Evolutionary conservation across 1,284 basidiomycete species (phyloP).

Genomic region (Pascua guehoae): DNA sequence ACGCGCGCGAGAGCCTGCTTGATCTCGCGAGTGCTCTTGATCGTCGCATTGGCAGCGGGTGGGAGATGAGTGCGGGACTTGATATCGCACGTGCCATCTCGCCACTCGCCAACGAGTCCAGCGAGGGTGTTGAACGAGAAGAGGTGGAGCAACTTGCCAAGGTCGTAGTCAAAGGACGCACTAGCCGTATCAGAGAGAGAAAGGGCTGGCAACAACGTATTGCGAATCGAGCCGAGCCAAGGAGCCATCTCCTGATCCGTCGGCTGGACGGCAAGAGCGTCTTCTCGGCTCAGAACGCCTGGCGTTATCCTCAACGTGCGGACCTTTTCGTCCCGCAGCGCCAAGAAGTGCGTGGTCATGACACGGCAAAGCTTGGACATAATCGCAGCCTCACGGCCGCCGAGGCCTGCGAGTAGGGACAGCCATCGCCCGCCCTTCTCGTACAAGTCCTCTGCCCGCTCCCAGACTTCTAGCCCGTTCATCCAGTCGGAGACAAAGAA

Average conservation of each 20-base stretch:
- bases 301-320: background rate
- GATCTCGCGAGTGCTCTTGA: constrained; percentile 51
- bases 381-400: constrained; percentile 65
- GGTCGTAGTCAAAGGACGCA: constrained; percentile 77
- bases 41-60: constrained; percentile 38
- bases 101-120: constrained; percentile 94
- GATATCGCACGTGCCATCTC: constrained; percentile 57
- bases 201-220: constrained; percentile 80
- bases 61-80: constrained; percentile 29
- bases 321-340: constrained; percentile 26
- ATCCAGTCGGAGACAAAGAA: constrained; percentile 88
- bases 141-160: constrained; percentile 78
- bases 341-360: constrained; percentile 54
- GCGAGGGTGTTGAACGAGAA: constrained; percentile 78
- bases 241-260: constrained; percentile 40
- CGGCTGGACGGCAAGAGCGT: constrained; percentile 21
- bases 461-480: constrained; percentile 65
- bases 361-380: constrained; percentile 62
- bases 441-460: constrained; percentile 61
- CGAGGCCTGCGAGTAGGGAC: constrained; percentile 68
- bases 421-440: constrained; percentile 61
- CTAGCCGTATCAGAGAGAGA: constrained; percentile 73
- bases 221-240: constrained; percentile 78
- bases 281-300: constrained; percentile 19
- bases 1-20: constrained; percentile 51